Conservation (phyloP, 805 yeast species). For the Cyberlindnera mississippiensis region DNA sequence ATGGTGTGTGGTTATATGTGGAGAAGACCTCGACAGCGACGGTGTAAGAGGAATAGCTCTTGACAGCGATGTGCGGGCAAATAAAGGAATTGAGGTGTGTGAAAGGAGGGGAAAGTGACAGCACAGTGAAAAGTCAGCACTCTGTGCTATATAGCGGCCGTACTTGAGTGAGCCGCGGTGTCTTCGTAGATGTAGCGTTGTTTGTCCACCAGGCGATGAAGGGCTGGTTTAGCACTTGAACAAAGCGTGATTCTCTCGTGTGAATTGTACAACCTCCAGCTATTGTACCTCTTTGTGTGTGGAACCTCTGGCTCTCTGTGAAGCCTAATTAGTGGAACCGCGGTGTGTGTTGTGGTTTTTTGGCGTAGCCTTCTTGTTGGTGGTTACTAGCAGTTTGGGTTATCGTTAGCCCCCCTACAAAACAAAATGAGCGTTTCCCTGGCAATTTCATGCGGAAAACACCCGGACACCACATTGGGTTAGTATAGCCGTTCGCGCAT, state of each 20-base stretch:
- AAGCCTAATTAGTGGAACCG: too few species aligned
- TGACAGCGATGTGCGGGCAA: not conserved
- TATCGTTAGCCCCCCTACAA: not conserved
- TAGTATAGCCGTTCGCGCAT: not conserved
- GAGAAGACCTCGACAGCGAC: not conserved
- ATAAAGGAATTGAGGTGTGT: too few species aligned
- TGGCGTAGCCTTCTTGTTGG: not conserved
- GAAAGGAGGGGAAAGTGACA: too few species aligned
- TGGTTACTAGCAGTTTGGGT: not conserved
- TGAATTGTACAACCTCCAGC: too few species aligned
- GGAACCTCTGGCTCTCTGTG: too few species aligned
- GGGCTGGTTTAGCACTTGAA: not conserved
- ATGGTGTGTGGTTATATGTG: slow-evolving; percentile 5
- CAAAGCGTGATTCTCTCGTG: not conserved
- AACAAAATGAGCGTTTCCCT: slow-evolving; percentile 8
- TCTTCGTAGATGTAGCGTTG: too few species aligned
- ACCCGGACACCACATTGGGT: slow-evolving; percentile 5
- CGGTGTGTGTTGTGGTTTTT: too few species aligned
- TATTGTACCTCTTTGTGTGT: too few species aligned
- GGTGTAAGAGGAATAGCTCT: not conserved
- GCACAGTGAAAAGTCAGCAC: too few species aligned
- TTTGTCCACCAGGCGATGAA: not conserved
- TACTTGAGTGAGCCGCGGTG: too few species aligned
- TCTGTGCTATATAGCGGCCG: too few species aligned
- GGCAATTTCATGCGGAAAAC: slow-evolving; percentile 6